Evolutionary conservation across 441 rosid species (phyloP).

Genomic region (Gossypium davidsonii): DNA sequence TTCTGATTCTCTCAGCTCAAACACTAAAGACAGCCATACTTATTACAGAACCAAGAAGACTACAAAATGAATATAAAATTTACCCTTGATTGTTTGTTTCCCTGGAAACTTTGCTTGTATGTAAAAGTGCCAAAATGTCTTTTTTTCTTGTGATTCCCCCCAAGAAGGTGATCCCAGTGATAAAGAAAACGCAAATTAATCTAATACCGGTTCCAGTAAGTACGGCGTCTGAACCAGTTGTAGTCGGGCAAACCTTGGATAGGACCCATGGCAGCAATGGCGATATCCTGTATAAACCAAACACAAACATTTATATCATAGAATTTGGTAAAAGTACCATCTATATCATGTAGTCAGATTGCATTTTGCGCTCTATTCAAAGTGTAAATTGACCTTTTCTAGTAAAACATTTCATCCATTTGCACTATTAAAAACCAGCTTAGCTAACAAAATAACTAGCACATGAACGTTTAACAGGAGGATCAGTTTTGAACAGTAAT

Average conservation of each 20-base stretch:
- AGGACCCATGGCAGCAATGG: conserved; percentile 94
- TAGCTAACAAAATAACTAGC: too few species aligned
- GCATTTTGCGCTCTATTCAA: too few species aligned
- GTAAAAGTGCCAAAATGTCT: conserved; percentile 19
- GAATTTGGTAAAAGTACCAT: too few species aligned
- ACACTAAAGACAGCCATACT: conserved; percentile 22
- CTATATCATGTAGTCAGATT: too few species aligned
- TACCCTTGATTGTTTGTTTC: conserved; percentile 12
- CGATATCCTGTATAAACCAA: conserved; percentile 60
- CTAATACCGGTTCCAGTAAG: conserved; percentile 93
- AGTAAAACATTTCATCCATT: too few species aligned
- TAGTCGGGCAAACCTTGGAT: conserved; percentile 82
- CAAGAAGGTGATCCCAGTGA: conserved; percentile 4
- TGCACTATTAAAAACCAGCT: too few species aligned
- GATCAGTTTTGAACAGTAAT: too few species aligned
- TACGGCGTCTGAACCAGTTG: conserved; percentile 98
- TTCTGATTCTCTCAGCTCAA: conserved; percentile 8
- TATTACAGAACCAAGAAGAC: conserved; percentile 19
- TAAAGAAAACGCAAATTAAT: neutral
- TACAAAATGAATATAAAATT: conserved; percentile 14
- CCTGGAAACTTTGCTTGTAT: conserved; percentile 6
- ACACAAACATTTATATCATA: neutral
- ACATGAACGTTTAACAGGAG: too few species aligned
- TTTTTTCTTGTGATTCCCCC: conserved; percentile 10
- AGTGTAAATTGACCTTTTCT: too few species aligned